These are phyloP conservation scores for Hebeloma cylindrosporum DNA, from an alignment of 768 basidiomycete genomes.

Conservation along the genomic window DNA sequence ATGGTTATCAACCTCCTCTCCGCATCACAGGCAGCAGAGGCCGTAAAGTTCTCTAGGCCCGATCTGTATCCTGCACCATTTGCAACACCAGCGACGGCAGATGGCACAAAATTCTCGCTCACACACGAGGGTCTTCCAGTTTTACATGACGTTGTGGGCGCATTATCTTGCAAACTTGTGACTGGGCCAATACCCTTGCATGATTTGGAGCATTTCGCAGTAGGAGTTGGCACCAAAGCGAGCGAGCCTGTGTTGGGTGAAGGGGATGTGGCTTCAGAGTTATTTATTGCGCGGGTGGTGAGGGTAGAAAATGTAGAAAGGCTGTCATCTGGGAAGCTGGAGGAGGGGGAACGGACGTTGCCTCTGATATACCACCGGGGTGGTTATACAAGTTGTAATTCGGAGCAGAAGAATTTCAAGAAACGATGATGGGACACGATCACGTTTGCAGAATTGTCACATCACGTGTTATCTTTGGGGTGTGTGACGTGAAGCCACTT, in stretches of 20 bases:
- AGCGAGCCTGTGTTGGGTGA: constrained; percentile 13
- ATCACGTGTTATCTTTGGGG: too few species aligned
- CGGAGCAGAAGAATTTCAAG: too few species aligned
- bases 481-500: too few species aligned
- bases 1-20: constrained; percentile 85
- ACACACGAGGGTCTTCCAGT: constrained; percentile 60
- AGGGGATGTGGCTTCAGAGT: constrained; percentile 51
- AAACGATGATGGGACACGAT: too few species aligned
- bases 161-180: constrained; percentile 70
- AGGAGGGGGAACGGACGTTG: constrained; percentile 34
- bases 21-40: constrained; percentile 58
- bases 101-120: constrained; percentile 36
- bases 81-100: constrained; percentile 13
- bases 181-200: constrained; percentile 60
- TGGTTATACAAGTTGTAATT: constrained; percentile 51
- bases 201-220: constrained; percentile 43
- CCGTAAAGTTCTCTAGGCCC: constrained; percentile 70
- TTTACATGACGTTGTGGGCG: constrained; percentile 61
- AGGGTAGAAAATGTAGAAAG: constrained; percentile 45
- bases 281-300: constrained; percentile 81
- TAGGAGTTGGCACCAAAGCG: constrained; percentile 11
- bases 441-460: too few species aligned
- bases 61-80: constrained; percentile 68
- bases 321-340: constrained; percentile 5
- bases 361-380: constrained; percentile 68